These are phyloP conservation scores for Daedaleopsis sinensis DNA, from an alignment of 768 basidiomycete species.

Conservation along the genomic window DNA sequence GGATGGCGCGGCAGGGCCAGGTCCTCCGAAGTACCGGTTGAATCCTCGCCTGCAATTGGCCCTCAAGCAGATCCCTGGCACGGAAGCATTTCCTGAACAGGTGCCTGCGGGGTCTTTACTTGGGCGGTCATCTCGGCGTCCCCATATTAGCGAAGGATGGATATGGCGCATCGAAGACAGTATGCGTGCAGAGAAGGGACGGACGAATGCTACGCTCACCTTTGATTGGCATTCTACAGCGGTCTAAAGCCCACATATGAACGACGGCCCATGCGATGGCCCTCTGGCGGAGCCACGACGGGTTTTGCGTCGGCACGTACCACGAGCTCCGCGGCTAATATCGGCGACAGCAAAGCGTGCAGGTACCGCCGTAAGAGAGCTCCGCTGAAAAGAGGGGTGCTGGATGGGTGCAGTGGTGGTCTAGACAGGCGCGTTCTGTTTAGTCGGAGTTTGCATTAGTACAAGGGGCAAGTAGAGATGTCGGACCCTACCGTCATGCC, in stretches of 20 bases:
- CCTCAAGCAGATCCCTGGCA: background rate
- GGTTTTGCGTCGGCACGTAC: background rate
- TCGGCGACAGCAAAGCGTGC: background rate
- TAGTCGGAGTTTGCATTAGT: background rate
- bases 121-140: background rate
- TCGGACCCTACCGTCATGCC: background rate
- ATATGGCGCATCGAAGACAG: background rate
- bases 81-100: background rate
- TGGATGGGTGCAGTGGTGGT: background rate
- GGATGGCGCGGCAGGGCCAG: background rate
- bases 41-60: background rate
- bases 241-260: background rate
- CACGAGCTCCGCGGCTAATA: background rate
- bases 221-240: background rate
- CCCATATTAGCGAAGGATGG: background rate
- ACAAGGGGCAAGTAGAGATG: background rate
- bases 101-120: background rate
- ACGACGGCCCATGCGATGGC: background rate
- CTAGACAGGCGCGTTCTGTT: background rate
- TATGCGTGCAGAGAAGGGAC: background rate
- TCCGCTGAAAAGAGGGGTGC: background rate
- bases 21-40: background rate
- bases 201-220: background rate
- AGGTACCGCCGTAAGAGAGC: background rate
- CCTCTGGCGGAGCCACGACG: background rate